A percentile compares a stretch with the other conserved stretches of the same genome.
Conservation (phyloP, 1,284 basidiomycete species). For the Tilletia caries region DNA sequence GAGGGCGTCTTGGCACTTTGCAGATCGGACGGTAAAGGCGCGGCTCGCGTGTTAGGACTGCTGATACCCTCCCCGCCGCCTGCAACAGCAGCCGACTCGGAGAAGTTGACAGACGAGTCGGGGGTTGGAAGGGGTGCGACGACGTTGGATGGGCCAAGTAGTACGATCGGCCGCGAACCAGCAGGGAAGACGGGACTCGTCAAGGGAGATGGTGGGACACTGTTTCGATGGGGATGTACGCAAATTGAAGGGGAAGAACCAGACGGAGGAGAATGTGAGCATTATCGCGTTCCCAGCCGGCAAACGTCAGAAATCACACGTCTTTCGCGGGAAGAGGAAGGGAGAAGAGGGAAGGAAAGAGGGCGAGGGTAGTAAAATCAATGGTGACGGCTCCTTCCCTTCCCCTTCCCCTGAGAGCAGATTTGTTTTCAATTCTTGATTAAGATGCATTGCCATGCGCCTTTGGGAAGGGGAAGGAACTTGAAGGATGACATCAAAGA, state of each 20-base stretch:
- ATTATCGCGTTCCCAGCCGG: too few species aligned
- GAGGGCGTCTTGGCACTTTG: not conserved
- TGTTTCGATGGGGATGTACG: not conserved
- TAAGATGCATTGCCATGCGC: not conserved
- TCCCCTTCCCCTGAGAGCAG: not conserved
- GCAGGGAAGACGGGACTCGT: conserved; percentile 9
- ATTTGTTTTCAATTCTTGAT: not conserved
- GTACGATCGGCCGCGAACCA: conserved; percentile 3
- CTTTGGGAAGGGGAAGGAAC: not conserved
- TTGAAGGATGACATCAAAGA: too few species aligned
- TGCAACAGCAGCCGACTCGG: not conserved
- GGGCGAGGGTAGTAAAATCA: not conserved
- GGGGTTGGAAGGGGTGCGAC: not conserved
- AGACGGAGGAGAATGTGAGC: too few species aligned
- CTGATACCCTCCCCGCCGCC: not conserved
- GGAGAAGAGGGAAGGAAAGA: not conserved
- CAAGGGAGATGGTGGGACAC: not conserved
- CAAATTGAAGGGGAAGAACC: not conserved
- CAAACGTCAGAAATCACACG: too few species aligned
- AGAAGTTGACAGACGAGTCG: not conserved
- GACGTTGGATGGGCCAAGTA: not conserved
- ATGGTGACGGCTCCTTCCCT: not conserved
- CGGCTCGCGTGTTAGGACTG: not conserved
- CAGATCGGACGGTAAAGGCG: not conserved
- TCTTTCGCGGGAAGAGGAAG: too few species aligned